Evolutionary conservation across 2,329 filamentous ascomycete species (phyloP).

Genomic region (Herpotrichia juniperi): DNA sequence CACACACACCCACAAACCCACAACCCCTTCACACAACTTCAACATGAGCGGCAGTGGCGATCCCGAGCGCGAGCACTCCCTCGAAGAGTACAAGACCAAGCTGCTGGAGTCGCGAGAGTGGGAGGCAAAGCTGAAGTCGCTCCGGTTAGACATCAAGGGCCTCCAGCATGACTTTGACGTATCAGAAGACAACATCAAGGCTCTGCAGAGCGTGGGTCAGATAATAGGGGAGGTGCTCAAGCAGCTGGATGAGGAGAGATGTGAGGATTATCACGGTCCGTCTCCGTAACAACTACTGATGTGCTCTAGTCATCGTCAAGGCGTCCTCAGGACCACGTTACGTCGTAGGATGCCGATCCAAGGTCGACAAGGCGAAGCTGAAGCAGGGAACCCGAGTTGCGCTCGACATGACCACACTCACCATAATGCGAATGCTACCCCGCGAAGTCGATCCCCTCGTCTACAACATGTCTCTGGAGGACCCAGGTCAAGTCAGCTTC

Average conservation of each 20-base stretch:
- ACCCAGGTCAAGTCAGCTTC: conserved; percentile 97
- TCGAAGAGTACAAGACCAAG: conserved; percentile 60
- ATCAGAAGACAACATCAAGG: conserved; percentile 99
- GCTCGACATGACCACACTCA: conserved; percentile 98
- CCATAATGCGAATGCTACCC: conserved; percentile 99
- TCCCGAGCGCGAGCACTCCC: conserved; percentile 58
- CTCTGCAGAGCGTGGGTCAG: conserved; percentile 96
- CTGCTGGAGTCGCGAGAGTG: conserved; percentile 93
- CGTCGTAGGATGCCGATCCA: conserved; percentile 96
- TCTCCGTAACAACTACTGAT: conserved; percentile 18
- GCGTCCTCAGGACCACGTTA: conserved; percentile 96
- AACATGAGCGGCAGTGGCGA: conserved; percentile 49
- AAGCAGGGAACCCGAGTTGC: conserved; percentile 98
- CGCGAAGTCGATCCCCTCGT: conserved; percentile 97
- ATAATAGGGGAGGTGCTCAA: conserved; percentile 99
- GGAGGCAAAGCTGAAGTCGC: conserved; percentile 95
- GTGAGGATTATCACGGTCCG: conserved; percentile 61
- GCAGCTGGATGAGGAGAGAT: conserved; percentile 98
- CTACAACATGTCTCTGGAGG: conserved; percentile 99
- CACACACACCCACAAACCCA: conserved; percentile 8
- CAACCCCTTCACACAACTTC: conserved; percentile 11
- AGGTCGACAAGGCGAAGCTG: conserved; percentile 95
- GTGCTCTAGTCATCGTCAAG: conserved; percentile 85
- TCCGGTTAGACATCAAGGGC: conserved; percentile 95
- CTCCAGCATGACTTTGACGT: conserved; percentile 94